Evolutionary conservation across 768 basidiomycete genomes (phyloP), one percentile per base, ranked within the genome.

Genomic region (Artomyces pyxidatus): DNA sequence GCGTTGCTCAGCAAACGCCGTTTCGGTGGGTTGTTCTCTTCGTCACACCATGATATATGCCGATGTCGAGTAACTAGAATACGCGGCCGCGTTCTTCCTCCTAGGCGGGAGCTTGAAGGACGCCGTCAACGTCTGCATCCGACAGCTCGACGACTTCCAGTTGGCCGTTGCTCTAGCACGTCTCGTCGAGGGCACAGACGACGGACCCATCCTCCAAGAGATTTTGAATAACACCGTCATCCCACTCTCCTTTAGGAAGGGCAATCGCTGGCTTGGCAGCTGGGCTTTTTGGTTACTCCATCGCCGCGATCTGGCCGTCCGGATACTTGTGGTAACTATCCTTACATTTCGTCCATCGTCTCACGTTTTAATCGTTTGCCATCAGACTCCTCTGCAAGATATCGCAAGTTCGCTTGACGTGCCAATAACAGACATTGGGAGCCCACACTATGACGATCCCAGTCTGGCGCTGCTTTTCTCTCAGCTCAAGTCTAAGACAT

Each of bases 201-300:
- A 88, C 29, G 91, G 92, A 0, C 87, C 87, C 5, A 65, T 96
- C 2, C 62, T 97, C 28, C 68, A 71, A 22, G 75, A 73, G 35
- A 80, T 97, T 37, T 68, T 97, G 41, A 78, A 73, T n/a, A 74
- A 74, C 42, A 81, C 76, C 0, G 85, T 97, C 9, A 68, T 97
- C 6, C 94, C 94, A 2, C 74, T 75, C 8, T 94, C 95, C 0
- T 91, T 97, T 64, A 71, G 72, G 44, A 76, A 85, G 38, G 96
- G 94, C 1, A 94, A 97, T 63, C 74, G 95, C 35, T 98, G 90
- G 87, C 68, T 98, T 11, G 88, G 81, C 19, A 92, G 88, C 52
- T 99, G 94, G 96, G 90, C 88, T 2, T 95, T 95, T 65, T 98
- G 96, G 94, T 68, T 89, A 47, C 71, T 97, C n/a, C 82, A 84